These are phyloP conservation scores for Dipteronia dyeriana DNA, from an alignment of 345 rosid species.

Conservation along the genomic window DNA sequence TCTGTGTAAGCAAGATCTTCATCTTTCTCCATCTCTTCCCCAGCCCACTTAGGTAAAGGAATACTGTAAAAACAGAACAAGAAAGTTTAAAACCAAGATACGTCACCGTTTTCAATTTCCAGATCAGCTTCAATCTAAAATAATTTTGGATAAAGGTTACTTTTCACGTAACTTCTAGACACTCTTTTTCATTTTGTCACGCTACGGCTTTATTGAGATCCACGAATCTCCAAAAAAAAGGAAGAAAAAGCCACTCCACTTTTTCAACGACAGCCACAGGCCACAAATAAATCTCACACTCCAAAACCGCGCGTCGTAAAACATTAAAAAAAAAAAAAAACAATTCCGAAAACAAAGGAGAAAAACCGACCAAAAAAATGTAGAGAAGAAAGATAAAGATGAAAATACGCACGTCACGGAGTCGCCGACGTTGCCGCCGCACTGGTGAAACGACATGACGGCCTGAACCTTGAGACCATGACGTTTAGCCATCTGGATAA, in stretches of 20 bases:
- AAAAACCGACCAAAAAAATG: neutral
- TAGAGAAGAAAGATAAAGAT: neutral
- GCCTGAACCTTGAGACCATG: conserved; percentile 96
- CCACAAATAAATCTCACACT: neutral
- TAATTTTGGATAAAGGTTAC: too few species aligned
- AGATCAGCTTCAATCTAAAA: neutral
- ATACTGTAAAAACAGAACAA: conserved; percentile 43
- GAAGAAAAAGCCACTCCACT: neutral
- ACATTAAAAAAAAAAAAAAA: neutral
- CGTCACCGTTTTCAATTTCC: too few species aligned
- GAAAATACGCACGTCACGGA: conserved; percentile 67
- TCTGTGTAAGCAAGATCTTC: conserved; percentile 92
- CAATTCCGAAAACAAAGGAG: neutral
- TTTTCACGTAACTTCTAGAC: too few species aligned
- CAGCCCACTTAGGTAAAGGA: conserved; percentile 86
- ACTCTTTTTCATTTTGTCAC: neutral
- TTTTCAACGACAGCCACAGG: neutral
- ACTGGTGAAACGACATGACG: conserved; percentile 98
- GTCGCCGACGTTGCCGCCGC: conserved; percentile 99
- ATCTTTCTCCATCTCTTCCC: conserved; percentile 73
- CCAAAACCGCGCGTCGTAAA: neutral
- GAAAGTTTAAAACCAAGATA: too few species aligned
- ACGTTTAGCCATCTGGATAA: conserved; percentile 87
- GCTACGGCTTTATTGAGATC: neutral
- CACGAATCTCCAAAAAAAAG: neutral